Evolutionary conservation across 495 filamentous ascomycete genomes (phyloP).

Genomic region (Daldinia loculata): DNA sequence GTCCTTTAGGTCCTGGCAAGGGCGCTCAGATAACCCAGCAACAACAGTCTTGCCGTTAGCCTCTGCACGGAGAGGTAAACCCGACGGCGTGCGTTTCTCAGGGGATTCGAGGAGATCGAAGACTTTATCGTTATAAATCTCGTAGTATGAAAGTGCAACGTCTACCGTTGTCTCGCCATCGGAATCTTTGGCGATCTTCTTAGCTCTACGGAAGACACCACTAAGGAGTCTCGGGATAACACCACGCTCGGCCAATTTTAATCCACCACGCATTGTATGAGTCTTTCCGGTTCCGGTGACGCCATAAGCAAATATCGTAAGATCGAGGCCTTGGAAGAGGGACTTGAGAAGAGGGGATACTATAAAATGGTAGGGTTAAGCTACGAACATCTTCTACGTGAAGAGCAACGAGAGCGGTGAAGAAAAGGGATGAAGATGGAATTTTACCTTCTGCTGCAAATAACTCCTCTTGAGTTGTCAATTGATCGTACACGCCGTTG

Average conservation of each 20-base stretch:
- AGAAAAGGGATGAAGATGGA: constrained; percentile 6
- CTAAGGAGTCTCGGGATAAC: constrained; percentile 91
- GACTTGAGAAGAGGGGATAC: constrained; percentile 77
- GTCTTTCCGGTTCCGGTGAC: constrained; percentile 97
- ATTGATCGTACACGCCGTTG: constrained; percentile 87
- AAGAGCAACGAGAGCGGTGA: not conserved
- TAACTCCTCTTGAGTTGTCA: constrained; percentile 81
- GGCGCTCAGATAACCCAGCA: constrained; percentile 86
- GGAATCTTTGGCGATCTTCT: constrained; percentile 88
- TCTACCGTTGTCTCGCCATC: constrained; percentile 75
- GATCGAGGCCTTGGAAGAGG: constrained; percentile 91
- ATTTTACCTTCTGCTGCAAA: constrained; percentile 87
- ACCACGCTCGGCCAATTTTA: constrained; percentile 86
- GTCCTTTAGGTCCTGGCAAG: constrained; percentile 86
- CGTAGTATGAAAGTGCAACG: constrained; percentile 92
- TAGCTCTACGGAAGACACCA: constrained; percentile 81
- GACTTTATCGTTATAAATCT: constrained; percentile 98
- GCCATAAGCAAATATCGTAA: constrained; percentile 95
- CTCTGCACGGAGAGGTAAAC: constrained; percentile 83
- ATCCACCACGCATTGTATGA: constrained; percentile 96
- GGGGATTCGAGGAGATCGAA: constrained; percentile 91
- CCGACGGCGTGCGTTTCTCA: constrained; percentile 86
- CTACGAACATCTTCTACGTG: constrained; percentile 11
- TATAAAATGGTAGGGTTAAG: constrained; percentile 31
- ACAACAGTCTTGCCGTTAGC: constrained; percentile 92